Evolutionary conservation across 2,329 filamentous ascomycete species (phyloP).

Genomic region (Boeremia lycopersici): DNA sequence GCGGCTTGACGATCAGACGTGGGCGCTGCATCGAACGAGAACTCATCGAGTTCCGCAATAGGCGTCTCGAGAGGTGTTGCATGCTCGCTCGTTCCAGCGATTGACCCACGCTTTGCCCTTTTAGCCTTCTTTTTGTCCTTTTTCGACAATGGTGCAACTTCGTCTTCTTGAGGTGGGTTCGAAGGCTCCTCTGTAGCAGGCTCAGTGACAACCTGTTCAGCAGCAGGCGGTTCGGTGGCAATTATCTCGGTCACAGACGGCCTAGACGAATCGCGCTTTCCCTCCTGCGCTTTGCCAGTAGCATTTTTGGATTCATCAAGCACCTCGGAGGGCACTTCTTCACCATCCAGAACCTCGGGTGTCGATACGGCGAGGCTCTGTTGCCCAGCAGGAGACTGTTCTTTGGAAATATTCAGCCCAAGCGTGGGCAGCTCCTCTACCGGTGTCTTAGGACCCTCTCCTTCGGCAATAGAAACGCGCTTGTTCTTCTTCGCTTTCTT

Average conservation of each 20-base stretch:
- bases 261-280: background rate
- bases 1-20: background rate
- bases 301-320: too few species aligned
- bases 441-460: background rate
- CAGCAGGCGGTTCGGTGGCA: background rate
- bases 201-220: background rate
- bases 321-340: too few species aligned
- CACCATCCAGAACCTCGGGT: background rate
- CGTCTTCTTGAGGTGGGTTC: background rate
- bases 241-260: background rate
- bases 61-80: background rate
- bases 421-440: background rate
- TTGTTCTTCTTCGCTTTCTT: background rate
- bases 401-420: background rate
- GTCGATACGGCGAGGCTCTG: too few species aligned
- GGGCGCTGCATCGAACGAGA: background rate
- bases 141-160: slow-evolving; percentile 12
- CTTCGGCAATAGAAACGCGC: background rate
- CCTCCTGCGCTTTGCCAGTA: too few species aligned
- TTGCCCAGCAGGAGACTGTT: background rate
- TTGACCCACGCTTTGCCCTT: background rate
- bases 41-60: background rate
- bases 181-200: background rate
- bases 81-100: background rate
- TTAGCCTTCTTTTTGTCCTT: slow-evolving; percentile 17